Percentiles rank a stretch among this genome's conserved stretches.
These are phyloP conservation scores for Penicillium pulvis DNA, from an alignment of 495 filamentous ascomycete genomes.

Conservation along the genomic window DNA sequence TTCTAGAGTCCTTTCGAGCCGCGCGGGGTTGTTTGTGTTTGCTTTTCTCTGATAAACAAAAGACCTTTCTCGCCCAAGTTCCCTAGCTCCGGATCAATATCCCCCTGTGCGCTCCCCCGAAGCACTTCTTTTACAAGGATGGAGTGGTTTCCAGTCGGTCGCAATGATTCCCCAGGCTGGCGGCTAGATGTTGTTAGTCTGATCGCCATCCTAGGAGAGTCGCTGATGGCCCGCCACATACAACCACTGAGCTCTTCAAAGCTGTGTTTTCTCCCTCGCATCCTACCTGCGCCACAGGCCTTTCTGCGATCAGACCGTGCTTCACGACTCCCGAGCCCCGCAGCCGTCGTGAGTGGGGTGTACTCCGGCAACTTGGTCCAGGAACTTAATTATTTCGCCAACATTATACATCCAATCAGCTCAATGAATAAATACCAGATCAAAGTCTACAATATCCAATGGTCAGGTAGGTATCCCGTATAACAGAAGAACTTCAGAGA, in stretches of 20 bases:
- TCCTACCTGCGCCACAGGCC: not conserved
- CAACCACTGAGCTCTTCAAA: not conserved
- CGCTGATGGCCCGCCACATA: not conserved
- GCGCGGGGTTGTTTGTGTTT: too few species aligned
- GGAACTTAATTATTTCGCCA: not conserved
- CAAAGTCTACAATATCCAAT: too few species aligned
- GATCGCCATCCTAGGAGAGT: not conserved
- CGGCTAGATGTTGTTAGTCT: not conserved
- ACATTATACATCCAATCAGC: not conserved
- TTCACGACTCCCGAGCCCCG: not conserved
- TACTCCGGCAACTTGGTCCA: not conserved
- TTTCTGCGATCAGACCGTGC: not conserved
- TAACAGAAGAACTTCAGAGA: too few species aligned
- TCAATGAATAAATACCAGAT: not conserved
- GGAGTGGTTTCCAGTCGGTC: not conserved
- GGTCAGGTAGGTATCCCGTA: too few species aligned
- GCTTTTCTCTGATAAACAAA: too few species aligned
- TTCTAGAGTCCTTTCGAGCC: too few species aligned
- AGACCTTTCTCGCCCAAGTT: too few species aligned
- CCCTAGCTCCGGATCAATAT: too few species aligned
- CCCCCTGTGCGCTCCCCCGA: too few species aligned
- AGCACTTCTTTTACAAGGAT: not conserved
- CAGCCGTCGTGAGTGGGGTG: not conserved
- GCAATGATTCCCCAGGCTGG: not conserved
- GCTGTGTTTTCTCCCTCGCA: not conserved